Evolutionary conservation across 139 green algal species (phyloP), one percentile per base, ranked within the genome.

Genomic region (Micractinium conductrix): DNA sequence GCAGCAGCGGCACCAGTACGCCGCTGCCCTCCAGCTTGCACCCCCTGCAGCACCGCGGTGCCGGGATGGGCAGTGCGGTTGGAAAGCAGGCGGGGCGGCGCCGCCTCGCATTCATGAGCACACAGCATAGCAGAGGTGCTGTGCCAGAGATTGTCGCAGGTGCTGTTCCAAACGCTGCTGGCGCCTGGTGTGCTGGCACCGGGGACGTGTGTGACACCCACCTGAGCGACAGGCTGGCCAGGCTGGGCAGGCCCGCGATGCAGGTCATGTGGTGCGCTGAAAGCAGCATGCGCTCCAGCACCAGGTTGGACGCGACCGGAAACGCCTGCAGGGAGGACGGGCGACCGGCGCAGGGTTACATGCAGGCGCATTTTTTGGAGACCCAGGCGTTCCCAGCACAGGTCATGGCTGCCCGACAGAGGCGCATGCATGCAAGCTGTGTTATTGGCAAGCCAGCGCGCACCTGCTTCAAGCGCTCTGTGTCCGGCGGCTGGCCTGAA

Each of bases 211-310:
- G n/a, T n/a, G n/a, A n/a, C n/a, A 22, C 70, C 37, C 70, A 81
- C 76, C 62, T 71, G 37, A 82, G 42, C 16, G 68, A 43, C 38
- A 82, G 76, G 33, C 43, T 38, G 53, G 76, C 43, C 35, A 82
- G 37, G 24, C 50, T 35, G 0, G 53, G 5, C 26, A 82, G 58
- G 8, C 55, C 28, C 8, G 76, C 76, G 6, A 82, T 40, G 62
- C 62, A 55, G 19, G 55, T 38, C 38, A 82, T 4, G 38, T 38
- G 35, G 4, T 82, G 62, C 35, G 26, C 24, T 3, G 38, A 26
- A 21, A 82, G 38, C 50, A 58, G 26, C 76, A 82, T 82, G 55
- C 28, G 30, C 38, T 55, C 40, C 37, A 82, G 55, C 12, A 8
- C 12, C 74, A 80, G n/a, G 19, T 55, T 17, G 30, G 30, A 19